Percentiles rank a stretch among this genome's conserved stretches.
Evolutionary conservation across 306 rosid species (phyloP).

Genomic region (Cicer arietinum): DNA sequence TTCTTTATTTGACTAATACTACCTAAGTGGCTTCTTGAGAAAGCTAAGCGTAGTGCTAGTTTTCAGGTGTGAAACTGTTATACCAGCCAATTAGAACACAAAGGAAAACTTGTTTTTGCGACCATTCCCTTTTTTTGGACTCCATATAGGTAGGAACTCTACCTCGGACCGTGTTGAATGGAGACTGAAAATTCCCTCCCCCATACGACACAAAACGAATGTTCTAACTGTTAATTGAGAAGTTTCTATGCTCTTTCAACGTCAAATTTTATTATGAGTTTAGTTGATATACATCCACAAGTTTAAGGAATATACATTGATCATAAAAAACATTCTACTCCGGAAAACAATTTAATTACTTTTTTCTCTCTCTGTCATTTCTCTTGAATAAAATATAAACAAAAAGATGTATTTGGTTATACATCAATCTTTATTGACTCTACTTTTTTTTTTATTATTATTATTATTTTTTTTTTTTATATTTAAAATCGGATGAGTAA

Average conservation of each 20-base stretch:
- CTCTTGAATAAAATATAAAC: too few species aligned
- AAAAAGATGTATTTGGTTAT: too few species aligned
- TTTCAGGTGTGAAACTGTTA: conserved; percentile 6
- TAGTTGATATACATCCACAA: too few species aligned
- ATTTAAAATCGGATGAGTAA: too few species aligned
- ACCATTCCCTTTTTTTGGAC: background rate
- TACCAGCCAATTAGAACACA: conserved; percentile 10
- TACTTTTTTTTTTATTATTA: too few species aligned
- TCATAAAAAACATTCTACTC: too few species aligned
- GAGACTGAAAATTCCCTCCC: background rate
- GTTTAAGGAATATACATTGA: too few species aligned
- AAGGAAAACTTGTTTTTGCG: conserved; percentile 34
- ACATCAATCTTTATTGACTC: too few species aligned
- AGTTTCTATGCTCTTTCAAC: conserved; percentile 1
- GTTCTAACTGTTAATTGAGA: background rate
- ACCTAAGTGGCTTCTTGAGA: background rate
- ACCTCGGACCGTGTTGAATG: background rate
- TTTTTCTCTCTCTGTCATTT: too few species aligned
- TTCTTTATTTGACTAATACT: background rate
- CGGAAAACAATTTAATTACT: too few species aligned
- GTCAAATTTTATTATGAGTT: too few species aligned
- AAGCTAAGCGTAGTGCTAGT: background rate
- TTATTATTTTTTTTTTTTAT: too few species aligned
- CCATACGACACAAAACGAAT: background rate
- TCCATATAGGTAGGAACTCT: background rate